A percentile compares a stretch with the other conserved stretches of the same genome.
phyloP scores from a whole-genome alignment of 805 yeast species.

The Hemisphaericaspora nanyangensis region DNA sequence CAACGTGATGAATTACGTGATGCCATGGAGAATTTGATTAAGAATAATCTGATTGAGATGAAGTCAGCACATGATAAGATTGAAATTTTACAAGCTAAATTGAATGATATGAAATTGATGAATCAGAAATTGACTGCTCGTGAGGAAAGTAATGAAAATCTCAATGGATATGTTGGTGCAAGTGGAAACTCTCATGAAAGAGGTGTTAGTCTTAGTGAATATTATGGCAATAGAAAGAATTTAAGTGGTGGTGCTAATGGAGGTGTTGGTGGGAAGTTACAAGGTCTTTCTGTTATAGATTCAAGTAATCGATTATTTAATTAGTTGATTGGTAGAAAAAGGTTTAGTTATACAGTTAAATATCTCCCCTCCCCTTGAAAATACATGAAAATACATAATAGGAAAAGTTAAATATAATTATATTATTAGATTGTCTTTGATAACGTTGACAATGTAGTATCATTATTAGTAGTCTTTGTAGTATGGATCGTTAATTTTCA shows the following conservation, averaged over 20 bases:
- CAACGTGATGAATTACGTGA: constrained; percentile 43
- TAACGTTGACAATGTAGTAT: no score
- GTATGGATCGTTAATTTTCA: no score
- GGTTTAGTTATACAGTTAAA: no score
- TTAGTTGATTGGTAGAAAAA: constrained; percentile 1
- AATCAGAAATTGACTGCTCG: constrained; percentile 33
- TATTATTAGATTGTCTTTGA: no score
- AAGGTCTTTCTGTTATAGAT: constrained; percentile 36
- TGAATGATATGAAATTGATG: constrained; percentile 25
- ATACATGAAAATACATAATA: no score
- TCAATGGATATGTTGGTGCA: no score
- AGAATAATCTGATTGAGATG: constrained; percentile 32
- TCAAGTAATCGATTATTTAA: constrained; percentile 25
- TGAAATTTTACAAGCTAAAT: constrained; percentile 26
- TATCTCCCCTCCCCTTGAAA: no score
- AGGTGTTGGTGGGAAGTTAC: constrained; percentile 33
- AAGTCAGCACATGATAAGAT: constrained; percentile 34
- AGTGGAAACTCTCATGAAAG: no score
- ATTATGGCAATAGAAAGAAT: no score
- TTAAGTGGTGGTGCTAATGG: neutral
- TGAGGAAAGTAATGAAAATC: constrained; percentile 6
- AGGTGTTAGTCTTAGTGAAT: no score
- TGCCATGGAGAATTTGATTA: constrained; percentile 33
- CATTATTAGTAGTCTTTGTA: no score
- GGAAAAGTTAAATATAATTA: no score